Evolutionary conservation across 1,284 basidiomycete species (phyloP), one percentile per base, ranked within the genome.

Genomic region (Spongispora temasekensis): DNA sequence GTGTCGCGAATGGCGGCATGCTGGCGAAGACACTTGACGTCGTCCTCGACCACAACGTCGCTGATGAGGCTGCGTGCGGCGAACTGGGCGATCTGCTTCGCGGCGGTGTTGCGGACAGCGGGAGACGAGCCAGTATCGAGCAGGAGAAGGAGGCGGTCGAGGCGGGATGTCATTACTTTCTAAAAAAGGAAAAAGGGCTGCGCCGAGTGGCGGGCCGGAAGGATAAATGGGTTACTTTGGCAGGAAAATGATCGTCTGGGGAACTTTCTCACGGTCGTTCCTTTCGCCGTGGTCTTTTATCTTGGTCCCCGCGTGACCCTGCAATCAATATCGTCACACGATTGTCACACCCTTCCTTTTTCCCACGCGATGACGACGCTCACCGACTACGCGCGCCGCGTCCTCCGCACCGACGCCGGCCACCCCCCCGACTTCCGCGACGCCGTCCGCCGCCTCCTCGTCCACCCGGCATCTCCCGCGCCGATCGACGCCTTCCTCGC

Each of bases 141-240:
- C 54, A 97, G 81, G 72, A 93, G 85, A 69, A 97, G 89, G 79
- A 97, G 89, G 75, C 94, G 87, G 83, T 97, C 95, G 79, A 97
- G 87, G 82, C 93, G 87, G 68, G 88, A 90, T 75, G 88, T 86
- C 88, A 90, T 89, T 56, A 71, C 6, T 32, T 32, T 7, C 76
- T 73, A 66, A 72, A 77, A 77, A 76, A 71, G 68, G 72, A 70
- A 74, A 63, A 64, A 55, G 61, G 71, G 68, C 70, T 70, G 62
- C 68, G 70, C 75, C 81, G 80, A 75, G 77, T 66, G 65, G 70
- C 67, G 68, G 70, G 76, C 78, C 78, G 76, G 65, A n/a, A n/a
- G n/a, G n/a, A n/a, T n/a, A n/a, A n/a, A n/a, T n/a, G n/a, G 64
- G 59, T 76, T 71, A 68, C 74, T 75, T 74, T 75, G 72, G 72